Base-by-base conservation (phyloP, 2,329 filamentous ascomycete species). In the Colletotrichum cuscutae region DNA sequence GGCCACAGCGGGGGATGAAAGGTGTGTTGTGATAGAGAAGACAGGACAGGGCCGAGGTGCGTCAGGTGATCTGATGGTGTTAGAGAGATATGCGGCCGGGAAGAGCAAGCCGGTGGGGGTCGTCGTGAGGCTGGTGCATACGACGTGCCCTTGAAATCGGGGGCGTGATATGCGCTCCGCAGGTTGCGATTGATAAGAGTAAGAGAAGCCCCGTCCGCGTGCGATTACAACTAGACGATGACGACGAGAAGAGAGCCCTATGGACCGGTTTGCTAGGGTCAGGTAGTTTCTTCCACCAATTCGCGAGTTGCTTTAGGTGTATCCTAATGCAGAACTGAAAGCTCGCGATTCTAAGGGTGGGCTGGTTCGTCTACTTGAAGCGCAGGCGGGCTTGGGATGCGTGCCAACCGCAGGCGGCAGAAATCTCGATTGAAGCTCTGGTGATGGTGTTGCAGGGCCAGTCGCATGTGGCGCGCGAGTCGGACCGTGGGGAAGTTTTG, bases 281-380 rank as follows among this genome's bases (percentile, higher is more conserved):
- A 56, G 22, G 56, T 65, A 52, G 26, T 73, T 70, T 73, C 71
- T 73, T 73, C 71, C 66, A 73, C 71, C 66, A 73, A 73, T 73
- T 73, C 71, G 59, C 42, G 60, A 22, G 22, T 56, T 22, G 61
- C 66, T 65, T 57, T 59, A 26, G 12, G 56, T 30, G 46, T 67
- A 52, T 42, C 49, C 66, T 35, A 65, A 65, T 61, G 56, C 61
- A 65, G 71, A 49, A 73, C 54, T 49, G 37, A 54, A 58, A 52
- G 60, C 61, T 35, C 26, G 71, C 65, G 59, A 49, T 60, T 59
- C 54, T 65, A 24, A 58, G 67, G 60, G 56, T 65, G 66, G 71
- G 60, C 28, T 24, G 70, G 54, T 15, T 58, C 46, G 60, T 70
- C 56, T 60, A 65, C 52, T 52, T 53, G 71, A 65, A 73, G 66